These are phyloP conservation scores for Leccinum angustisporum DNA, from an alignment of 1,284 basidiomycete genomes.

Conservation along the genomic window DNA sequence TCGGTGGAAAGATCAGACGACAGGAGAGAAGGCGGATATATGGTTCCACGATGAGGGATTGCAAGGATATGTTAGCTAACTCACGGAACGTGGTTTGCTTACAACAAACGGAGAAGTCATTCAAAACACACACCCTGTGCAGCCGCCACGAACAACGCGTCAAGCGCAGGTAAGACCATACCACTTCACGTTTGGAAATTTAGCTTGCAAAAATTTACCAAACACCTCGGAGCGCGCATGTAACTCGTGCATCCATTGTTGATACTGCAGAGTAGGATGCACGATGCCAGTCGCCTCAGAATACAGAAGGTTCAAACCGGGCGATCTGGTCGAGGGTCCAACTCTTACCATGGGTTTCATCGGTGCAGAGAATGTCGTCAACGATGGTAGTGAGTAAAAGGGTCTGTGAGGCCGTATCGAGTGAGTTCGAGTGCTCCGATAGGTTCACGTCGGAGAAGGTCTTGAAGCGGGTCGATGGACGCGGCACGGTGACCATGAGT, in stretches of 20 bases:
- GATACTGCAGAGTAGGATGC: conserved; percentile 27
- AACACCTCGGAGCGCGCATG: conserved; percentile 77
- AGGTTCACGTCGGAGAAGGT: conserved; percentile 81
- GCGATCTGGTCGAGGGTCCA: conserved; percentile 74
- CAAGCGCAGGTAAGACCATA: conserved; percentile 84
- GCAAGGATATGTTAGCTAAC: conserved; percentile 67
- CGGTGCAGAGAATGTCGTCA: conserved; percentile 78
- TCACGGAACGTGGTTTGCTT: conserved; percentile 4
- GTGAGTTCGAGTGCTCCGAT: conserved; percentile 78
- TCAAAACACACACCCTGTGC: conserved; percentile 50
- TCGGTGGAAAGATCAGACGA: conserved; percentile 23
- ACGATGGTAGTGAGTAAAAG: conserved; percentile 60
- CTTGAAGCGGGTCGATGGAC: conserved; percentile 75
- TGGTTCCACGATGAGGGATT: conserved; percentile 81
- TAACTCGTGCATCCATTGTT: conserved; percentile 63
- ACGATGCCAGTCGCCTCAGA: conserved; percentile 40
- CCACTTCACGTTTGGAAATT: conserved; percentile 82
- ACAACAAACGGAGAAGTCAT: background rate
- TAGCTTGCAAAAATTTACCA: conserved; percentile 78
- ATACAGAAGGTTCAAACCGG: conserved; percentile 73
- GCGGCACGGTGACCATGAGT: conserved; percentile 80
- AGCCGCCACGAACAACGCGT: conserved; percentile 69
- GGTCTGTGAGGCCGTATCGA: conserved; percentile 71
- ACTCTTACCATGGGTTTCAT: conserved; percentile 40
- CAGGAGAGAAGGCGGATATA: conserved; percentile 21